These are phyloP conservation scores for Gaertneriomyces sp. DNA, from an alignment of 192 early-diverging fungal genomes.

Conservation along the genomic window DNA sequence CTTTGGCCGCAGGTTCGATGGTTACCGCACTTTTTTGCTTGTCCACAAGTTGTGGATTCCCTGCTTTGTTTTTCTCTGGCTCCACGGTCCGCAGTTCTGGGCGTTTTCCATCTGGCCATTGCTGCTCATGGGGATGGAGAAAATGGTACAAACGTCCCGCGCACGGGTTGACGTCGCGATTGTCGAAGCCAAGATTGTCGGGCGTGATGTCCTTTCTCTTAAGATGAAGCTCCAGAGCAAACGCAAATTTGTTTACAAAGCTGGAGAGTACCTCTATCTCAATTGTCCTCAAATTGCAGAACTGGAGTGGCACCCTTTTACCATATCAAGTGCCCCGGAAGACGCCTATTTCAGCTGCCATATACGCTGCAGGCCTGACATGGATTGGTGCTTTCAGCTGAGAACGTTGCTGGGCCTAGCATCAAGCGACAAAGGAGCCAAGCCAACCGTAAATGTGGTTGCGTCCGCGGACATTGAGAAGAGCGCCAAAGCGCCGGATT, in stretches of 20 bases:
- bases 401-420: constrained; percentile 11
- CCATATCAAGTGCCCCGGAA: constrained; percentile 37
- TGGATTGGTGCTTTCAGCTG: constrained; percentile 29
- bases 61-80: constrained; percentile 26
- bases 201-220: constrained; percentile 25
- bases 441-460: neutral
- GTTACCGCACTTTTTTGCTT: constrained; percentile 28
- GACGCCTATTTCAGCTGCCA: constrained; percentile 31
- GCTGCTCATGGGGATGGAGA: constrained; percentile 30
- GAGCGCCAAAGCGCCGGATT: neutral
- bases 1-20: constrained; percentile 33
- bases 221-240: constrained; percentile 30
- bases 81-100: constrained; percentile 40
- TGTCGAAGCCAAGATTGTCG: constrained; percentile 37
- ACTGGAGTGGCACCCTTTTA: constrained; percentile 37
- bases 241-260: constrained; percentile 34
- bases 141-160: constrained; percentile 30
- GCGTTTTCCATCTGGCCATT: constrained; percentile 35
- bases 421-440: neutral
- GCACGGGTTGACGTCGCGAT: constrained; percentile 33
- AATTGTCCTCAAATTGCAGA: constrained; percentile 33
- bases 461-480: neutral
- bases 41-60: constrained; percentile 41
- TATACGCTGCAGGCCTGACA: constrained; percentile 31
- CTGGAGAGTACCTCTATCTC: constrained; percentile 36